Evolutionary conservation across 1,284 basidiomycete species (phyloP), one percentile per base, ranked within the genome.

Genomic region (Boletus subluridellus): DNA sequence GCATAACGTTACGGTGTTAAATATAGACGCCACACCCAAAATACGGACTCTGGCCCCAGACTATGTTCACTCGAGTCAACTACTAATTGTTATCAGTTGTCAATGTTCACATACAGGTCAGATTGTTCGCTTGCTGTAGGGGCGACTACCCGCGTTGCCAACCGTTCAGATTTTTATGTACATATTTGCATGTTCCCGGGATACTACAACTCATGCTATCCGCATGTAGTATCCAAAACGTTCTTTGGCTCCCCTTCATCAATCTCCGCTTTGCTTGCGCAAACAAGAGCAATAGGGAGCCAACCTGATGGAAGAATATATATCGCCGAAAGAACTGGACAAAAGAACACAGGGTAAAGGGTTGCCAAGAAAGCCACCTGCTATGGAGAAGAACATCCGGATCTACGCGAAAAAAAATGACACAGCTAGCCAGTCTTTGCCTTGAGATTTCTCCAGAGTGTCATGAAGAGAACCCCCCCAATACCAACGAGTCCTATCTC

Each of bases 371-470:
- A 21, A 24, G 41, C 5, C 10, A 41, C n/a, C 10, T 12, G 41
- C 4, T 11, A 12, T 21, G 41, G 41, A 21, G 4, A 42, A 42
- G 41, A 41, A 41, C 5, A 41, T 21, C 17, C 21, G 21, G 14
- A 49, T 47, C 26, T 45, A 21, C 5, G 83, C 44, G 34, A 14
- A 49, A 30, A 57, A 5, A 45, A 38, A 54, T 38, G 34, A 30
- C 14, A 10, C 17, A 39, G 38, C 50, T 60, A 84, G 12, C 85
- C 84, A 3, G 76, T 84, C 68, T 88, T 89, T 1, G 85, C 80
- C 69, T 89, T 88, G 59, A 89, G 67, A 54, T 85, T 75, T 62
- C 73, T 81, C 87, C 86, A 89, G 2, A 87, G 70, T 1, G 75
- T 77, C 47, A 74, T 66, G 65, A 83, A 84, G 64, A 87, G 72